Conservation (phyloP, 2,329 filamentous ascomycete genomes). For the Aspergillus arachidicola region DNA sequence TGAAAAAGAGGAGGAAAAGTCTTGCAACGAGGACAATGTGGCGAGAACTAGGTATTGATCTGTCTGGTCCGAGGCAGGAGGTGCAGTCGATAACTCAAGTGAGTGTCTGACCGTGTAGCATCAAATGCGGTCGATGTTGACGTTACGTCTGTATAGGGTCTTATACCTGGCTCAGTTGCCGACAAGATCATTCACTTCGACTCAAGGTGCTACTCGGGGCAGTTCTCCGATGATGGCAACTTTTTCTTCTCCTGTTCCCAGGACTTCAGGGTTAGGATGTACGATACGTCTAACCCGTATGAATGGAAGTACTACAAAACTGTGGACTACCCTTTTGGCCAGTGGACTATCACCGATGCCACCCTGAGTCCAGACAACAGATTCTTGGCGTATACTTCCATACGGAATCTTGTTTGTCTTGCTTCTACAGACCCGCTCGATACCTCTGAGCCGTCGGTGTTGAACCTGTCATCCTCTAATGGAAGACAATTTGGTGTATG, state of each 20-base stretch:
- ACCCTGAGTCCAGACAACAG: conserved; percentile 88
- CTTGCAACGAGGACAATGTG: conserved; percentile 74
- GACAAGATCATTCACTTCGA: conserved; percentile 90
- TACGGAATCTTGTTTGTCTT: conserved; percentile 79
- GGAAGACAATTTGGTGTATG: conserved; percentile 51
- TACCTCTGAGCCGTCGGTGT: conserved; percentile 72
- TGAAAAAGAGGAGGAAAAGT: conserved; percentile 59
- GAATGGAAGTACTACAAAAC: conserved; percentile 96
- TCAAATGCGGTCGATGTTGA: conserved; percentile 1
- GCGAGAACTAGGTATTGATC: conserved; percentile 75
- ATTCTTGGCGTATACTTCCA: conserved; percentile 89
- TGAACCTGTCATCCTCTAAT: conserved; percentile 67
- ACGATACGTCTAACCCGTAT: conserved; percentile 94
- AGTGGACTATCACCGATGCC: conserved; percentile 96
- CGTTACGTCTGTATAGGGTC: conserved; percentile 52
- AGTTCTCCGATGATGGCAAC: conserved; percentile 95
- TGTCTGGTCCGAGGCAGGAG: conserved; percentile 59
- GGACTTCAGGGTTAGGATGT: conserved; percentile 94
- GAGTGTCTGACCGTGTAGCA: conserved; percentile 21
- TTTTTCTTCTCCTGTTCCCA: conserved; percentile 94
- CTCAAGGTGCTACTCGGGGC: conserved; percentile 85
- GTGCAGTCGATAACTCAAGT: conserved; percentile 72
- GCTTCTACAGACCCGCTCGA: conserved; percentile 85
- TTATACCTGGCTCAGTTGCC: conserved; percentile 76
- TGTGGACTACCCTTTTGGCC: conserved; percentile 78